Evolutionary conservation across 306 rosid species (phyloP).

Genomic region (Begonia fuchsioides): DNA sequence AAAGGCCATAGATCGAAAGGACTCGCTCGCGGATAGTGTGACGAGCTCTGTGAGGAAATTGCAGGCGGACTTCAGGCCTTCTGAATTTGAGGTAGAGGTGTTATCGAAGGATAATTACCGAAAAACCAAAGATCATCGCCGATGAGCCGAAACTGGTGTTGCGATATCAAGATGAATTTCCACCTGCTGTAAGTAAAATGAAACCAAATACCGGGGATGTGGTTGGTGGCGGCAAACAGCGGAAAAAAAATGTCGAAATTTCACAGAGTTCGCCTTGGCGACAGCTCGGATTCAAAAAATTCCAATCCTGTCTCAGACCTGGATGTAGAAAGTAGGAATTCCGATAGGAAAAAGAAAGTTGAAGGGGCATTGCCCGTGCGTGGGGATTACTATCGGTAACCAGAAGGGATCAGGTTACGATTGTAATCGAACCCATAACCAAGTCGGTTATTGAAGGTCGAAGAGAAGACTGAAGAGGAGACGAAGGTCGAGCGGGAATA

Average conservation of each 20-base stretch:
- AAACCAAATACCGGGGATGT: constrained; percentile 36
- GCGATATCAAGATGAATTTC: constrained; percentile 19
- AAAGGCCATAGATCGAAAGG: constrained; percentile 14
- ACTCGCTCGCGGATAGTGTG: constrained; percentile 41
- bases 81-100: constrained; percentile 49
- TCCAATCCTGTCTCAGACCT: constrained; percentile 21
- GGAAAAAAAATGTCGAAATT: constrained; percentile 73
- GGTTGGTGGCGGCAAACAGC: constrained; percentile 58
- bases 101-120: constrained; percentile 72
- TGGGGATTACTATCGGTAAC: too few species aligned
- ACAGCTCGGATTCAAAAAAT: constrained; percentile 38
- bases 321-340: constrained; percentile 9
- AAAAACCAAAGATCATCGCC: constrained; percentile 21
- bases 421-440: too few species aligned
- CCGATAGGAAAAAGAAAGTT: constrained; percentile 19
- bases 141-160: constrained; percentile 24
- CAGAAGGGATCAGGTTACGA: too few species aligned
- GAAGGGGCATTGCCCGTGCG: constrained; percentile 51
- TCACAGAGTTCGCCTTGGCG: constrained; percentile 65
- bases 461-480: too few species aligned
- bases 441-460: too few species aligned
- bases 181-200: constrained; percentile 26
- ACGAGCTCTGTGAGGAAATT: constrained; percentile 50
- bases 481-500: too few species aligned
- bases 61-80: constrained; percentile 44